Conservation (phyloP, 1,284 basidiomycete species). For the Paramarasmius palmivorus region DNA sequence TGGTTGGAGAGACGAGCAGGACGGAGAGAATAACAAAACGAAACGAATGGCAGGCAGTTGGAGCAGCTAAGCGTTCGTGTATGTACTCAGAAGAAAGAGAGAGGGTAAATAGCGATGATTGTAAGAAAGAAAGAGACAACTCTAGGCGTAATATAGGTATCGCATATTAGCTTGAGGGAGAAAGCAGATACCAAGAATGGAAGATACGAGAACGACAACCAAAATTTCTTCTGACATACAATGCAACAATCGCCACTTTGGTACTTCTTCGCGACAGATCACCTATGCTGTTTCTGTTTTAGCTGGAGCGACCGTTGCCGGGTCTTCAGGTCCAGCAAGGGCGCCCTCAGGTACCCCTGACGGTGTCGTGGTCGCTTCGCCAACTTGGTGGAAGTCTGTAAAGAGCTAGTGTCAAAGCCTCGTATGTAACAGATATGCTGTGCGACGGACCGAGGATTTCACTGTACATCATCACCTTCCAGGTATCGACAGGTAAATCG, state of each 20-base stretch:
- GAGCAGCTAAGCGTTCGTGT: neutral
- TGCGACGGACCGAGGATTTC: slow-evolving; percentile 82
- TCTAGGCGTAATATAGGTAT: neutral
- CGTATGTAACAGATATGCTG: no score
- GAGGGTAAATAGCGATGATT: neutral
- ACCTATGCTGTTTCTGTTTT: neutral
- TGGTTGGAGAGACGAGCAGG: no score
- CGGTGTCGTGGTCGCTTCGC: slow-evolving; percentile 43
- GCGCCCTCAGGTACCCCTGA: slow-evolving; percentile 59
- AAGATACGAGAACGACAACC: no score
- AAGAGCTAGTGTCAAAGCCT: no score
- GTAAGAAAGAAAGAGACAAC: neutral
- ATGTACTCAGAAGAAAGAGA: neutral
- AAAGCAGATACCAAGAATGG: no score
- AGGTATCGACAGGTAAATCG: slow-evolving; percentile 98
- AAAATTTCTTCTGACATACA: neutral
- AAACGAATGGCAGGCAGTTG: neutral
- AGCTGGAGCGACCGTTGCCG: neutral
- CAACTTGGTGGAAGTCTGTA: slow-evolving; percentile 79
- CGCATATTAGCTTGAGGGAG: neutral
- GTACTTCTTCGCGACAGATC: neutral
- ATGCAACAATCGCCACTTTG: neutral
- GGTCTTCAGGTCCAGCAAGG: slow-evolving; percentile 56
- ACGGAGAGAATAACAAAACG: no score
- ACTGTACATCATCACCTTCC: slow-evolving; percentile 99